These are phyloP conservation scores for Fraxinus pennsylvanica DNA, from an alignment of 257 asterid genomes.

Conservation along the genomic window DNA sequence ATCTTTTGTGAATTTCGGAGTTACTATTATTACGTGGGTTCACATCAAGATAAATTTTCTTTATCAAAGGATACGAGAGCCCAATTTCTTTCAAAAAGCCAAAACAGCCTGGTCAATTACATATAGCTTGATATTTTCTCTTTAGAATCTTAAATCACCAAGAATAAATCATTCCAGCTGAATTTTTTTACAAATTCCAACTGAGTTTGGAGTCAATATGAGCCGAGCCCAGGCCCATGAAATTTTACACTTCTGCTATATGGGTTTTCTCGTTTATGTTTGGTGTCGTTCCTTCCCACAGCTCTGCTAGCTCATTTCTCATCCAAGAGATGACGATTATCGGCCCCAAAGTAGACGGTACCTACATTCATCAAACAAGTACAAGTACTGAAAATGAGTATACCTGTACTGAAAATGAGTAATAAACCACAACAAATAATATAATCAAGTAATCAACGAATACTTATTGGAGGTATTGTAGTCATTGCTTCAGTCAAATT, in stretches of 20 bases:
- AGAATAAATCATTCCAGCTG: conserved; percentile 6
- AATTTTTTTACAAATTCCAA: not conserved
- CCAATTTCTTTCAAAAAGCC: not conserved
- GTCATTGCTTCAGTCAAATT: not conserved
- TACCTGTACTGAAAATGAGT: not conserved
- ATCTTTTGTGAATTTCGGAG: too few species aligned
- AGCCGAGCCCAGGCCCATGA: not conserved
- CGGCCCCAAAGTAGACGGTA: conserved; percentile 91
- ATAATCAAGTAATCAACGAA: not conserved
- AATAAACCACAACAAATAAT: not conserved
- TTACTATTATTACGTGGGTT: too few species aligned
- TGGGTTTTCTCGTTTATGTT: conserved; percentile 58
- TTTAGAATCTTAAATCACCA: not conserved
- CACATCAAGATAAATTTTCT: not conserved
- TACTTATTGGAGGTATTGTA: not conserved
- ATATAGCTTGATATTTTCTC: not conserved
- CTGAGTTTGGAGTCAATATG: not conserved
- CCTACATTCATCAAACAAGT: conserved; percentile 43
- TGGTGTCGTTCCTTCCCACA: conserved; percentile 77
- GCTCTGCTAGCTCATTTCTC: conserved; percentile 73
- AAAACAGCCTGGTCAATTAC: not conserved
- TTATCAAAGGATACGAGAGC: not conserved
- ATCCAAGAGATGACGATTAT: conserved; percentile 71
- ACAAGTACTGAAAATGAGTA: not conserved
- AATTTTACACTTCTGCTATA: conserved; percentile 48